Conservation (phyloP, 768 basidiomycete genomes). For the Lentinula lateritia region DNA sequence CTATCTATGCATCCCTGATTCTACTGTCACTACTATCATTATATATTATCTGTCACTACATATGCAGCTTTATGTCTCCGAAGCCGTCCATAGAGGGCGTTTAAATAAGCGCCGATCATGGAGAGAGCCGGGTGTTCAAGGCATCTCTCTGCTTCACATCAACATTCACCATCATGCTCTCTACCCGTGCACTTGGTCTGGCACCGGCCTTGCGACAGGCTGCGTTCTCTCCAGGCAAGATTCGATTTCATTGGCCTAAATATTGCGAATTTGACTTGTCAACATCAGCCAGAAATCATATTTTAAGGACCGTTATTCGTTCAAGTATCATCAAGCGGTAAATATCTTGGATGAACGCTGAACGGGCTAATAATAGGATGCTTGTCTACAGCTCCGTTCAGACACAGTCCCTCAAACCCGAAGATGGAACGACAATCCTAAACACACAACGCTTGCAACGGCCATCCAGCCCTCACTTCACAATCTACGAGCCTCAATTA, state of each 20-base stretch:
- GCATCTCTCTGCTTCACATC: background rate
- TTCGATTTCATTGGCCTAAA: background rate
- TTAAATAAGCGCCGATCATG: no score
- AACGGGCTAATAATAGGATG: no score
- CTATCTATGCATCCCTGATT: no score
- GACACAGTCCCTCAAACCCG: slow-evolving; percentile 59
- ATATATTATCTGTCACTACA: no score
- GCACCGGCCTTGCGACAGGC: slow-evolving; percentile 4
- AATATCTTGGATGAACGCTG: background rate
- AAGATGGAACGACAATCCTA: slow-evolving; percentile 56
- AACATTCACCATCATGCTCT: slow-evolving; percentile 1
- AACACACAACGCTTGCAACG: slow-evolving; percentile 85
- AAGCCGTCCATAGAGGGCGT: no score
- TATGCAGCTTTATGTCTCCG: no score
- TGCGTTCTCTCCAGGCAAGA: background rate
- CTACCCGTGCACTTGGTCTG: slow-evolving; percentile 5
- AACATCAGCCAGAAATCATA: slow-evolving; percentile 1
- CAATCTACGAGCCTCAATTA: slow-evolving; percentile 93
- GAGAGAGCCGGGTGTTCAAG: no score
- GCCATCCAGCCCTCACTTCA: slow-evolving; percentile 92
- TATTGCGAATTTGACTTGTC: background rate
- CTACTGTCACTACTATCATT: no score
- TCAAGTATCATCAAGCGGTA: slow-evolving; percentile 1
- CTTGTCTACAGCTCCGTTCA: slow-evolving; percentile 31
- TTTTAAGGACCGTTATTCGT: background rate